phyloP scores from a whole-genome alignment of 306 rosid species.

The Rosa rugosa region DNA sequence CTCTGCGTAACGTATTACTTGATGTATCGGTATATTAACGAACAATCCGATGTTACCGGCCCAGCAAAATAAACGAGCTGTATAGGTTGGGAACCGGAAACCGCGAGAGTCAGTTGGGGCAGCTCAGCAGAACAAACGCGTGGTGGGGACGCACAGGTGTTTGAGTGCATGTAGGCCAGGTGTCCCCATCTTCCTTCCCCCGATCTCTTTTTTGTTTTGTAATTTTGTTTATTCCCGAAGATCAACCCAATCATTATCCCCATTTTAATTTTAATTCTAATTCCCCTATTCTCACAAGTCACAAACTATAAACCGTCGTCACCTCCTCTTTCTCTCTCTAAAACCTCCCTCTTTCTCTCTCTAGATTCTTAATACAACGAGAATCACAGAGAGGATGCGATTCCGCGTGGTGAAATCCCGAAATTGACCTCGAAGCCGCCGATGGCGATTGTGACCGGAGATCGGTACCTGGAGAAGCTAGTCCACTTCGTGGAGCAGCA shows the following conservation, averaged over 20 bases:
- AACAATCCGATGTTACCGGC: too few species aligned
- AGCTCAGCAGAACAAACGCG: slow-evolving; percentile 4
- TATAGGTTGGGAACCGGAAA: too few species aligned
- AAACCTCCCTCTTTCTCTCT: neutral
- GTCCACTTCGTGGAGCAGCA: slow-evolving; percentile 77
- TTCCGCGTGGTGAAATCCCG: slow-evolving; percentile 28
- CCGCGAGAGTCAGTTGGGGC: neutral
- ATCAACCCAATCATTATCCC: slow-evolving; percentile 26
- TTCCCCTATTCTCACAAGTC: neutral
- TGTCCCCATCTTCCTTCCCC: slow-evolving; percentile 8
- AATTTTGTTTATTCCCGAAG: neutral
- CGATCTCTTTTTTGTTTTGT: too few species aligned
- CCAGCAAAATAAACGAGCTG: too few species aligned
- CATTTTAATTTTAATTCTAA: neutral
- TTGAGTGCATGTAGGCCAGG: slow-evolving; percentile 35
- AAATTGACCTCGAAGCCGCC: slow-evolving; percentile 16
- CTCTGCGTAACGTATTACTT: too few species aligned
- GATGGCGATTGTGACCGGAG: slow-evolving; percentile 92
- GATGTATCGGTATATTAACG: too few species aligned
- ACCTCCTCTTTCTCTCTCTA: neutral
- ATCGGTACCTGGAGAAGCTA: slow-evolving; percentile 90
- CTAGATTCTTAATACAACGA: neutral
- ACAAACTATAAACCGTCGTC: neutral
- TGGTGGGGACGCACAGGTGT: neutral
- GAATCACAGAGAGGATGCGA: slow-evolving; percentile 16